These are phyloP conservation scores for Trametes punicea DNA, from an alignment of 768 basidiomycete genomes.

Conservation along the genomic window DNA sequence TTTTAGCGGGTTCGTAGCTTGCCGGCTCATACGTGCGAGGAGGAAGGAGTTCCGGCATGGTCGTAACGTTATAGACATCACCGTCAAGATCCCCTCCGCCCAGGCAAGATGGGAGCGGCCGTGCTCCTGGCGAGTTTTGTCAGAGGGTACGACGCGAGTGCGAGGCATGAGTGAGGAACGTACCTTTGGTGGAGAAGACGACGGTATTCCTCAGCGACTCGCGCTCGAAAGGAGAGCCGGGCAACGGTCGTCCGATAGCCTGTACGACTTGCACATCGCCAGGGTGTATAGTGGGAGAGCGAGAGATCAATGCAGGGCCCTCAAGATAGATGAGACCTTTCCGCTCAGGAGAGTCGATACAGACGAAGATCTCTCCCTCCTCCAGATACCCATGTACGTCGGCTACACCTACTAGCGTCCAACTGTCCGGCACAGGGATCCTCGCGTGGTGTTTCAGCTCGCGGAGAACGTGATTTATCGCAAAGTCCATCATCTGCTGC, in stretches of 20 bases:
- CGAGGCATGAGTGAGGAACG: not conserved
- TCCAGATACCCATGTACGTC: conserved; percentile 55
- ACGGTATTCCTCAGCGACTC: conserved; percentile 59
- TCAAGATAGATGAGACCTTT: conserved; percentile 41
- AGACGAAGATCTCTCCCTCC: conserved; percentile 60
- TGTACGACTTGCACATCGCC: conserved; percentile 60
- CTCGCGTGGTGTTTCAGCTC: conserved; percentile 61
- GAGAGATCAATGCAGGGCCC: conserved; percentile 54
- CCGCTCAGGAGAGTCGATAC: conserved; percentile 43
- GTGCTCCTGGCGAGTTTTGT: too few relatives aligned
- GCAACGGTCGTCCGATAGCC: conserved; percentile 59
- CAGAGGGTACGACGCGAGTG: not conserved
- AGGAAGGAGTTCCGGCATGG: conserved; percentile 28
- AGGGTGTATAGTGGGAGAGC: conserved; percentile 68
- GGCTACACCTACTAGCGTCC: conserved; percentile 70
- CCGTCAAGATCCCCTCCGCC: conserved; percentile 71
- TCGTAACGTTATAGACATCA: conserved; percentile 27
- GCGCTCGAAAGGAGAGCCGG: conserved; percentile 46
- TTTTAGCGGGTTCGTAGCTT: conserved; percentile 45
- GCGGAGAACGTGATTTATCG: conserved; percentile 61
- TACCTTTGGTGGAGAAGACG: conserved; percentile 61
- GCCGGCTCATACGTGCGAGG: conserved; percentile 37
- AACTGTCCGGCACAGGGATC: conserved; percentile 61
- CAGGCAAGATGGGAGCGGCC: conserved; percentile 59
- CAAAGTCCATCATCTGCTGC: conserved; percentile 47